Evolutionary conservation across 139 green algal species (phyloP).

Genomic region (Haematococcus lacustris): DNA sequence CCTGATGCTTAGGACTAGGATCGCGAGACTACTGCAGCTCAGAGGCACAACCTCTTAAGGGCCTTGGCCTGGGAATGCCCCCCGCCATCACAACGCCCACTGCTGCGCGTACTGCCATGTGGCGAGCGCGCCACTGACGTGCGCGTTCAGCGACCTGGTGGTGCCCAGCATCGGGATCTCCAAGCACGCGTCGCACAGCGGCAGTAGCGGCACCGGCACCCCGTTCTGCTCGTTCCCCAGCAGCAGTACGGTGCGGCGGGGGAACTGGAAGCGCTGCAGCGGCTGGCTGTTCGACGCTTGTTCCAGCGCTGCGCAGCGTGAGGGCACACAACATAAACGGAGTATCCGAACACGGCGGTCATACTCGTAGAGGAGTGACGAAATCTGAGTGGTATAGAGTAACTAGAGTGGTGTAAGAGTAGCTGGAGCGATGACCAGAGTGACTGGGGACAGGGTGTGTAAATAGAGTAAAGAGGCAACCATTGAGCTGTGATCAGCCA

Average conservation of each 20-base stretch:
- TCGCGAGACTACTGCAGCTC: too few species aligned
- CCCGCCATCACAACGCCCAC: neutral
- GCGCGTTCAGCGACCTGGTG: neutral
- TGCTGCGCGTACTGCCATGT: neutral
- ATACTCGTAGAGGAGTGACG: neutral
- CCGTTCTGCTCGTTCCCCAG: conserved; percentile 76
- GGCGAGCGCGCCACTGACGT: neutral
- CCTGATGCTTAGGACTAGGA: too few species aligned
- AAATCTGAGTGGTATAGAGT: too few species aligned
- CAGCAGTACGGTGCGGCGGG: conserved; percentile 52
- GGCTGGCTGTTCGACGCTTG: conserved; percentile 63
- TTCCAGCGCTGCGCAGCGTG: conserved; percentile 52
- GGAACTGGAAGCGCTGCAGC: conserved; percentile 47
- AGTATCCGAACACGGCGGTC: neutral
- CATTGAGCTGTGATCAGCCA: neutral
- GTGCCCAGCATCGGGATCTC: conserved; percentile 33
- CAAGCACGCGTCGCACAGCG: conserved; percentile 61
- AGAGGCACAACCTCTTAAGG: too few species aligned
- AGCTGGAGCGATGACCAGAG: too few species aligned
- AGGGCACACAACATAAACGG: neutral
- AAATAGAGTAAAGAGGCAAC: neutral
- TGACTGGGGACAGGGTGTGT: neutral
- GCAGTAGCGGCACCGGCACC: conserved; percentile 44
- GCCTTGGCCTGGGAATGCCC: too few species aligned
- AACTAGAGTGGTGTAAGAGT: too few species aligned